A percentile compares a stretch with the other conserved stretches of the same genome.
Conservation (phyloP, 441 rosid species). For the Bruguiera hainesii region DNA sequence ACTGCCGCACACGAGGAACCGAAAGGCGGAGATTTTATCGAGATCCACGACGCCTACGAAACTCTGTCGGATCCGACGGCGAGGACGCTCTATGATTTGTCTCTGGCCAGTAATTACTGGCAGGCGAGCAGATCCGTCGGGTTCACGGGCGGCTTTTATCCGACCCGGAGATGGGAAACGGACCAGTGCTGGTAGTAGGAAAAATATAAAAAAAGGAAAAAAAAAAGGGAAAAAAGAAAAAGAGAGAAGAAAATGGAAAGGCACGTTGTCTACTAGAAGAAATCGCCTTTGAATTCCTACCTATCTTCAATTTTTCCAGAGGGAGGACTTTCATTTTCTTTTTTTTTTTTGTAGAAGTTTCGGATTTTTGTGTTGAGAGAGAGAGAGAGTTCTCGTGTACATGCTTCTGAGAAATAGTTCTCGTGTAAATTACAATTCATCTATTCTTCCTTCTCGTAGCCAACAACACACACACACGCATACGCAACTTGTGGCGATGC, state of each 20-base stretch:
- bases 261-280: background rate
- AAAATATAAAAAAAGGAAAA: background rate
- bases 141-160: conserved; percentile 30
- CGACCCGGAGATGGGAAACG: conserved; percentile 83
- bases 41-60: conserved; percentile 73
- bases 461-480: too few relatives aligned
- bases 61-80: conserved; percentile 80
- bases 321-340: too few relatives aligned
- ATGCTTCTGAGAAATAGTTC: too few relatives aligned
- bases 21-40: conserved; percentile 62
- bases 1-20: conserved; percentile 22
- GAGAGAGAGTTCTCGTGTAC: too few relatives aligned
- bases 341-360: too few relatives aligned
- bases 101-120: conserved; percentile 28
- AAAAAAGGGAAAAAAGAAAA: background rate
- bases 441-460: too few relatives aligned
- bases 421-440: too few relatives aligned
- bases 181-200: conserved; percentile 80
- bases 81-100: conserved; percentile 68
- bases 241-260: background rate
- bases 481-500: too few relatives aligned
- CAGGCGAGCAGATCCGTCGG: conserved; percentile 5
- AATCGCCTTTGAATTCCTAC: too few relatives aligned
- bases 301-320: too few relatives aligned
- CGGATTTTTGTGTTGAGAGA: too few relatives aligned